Base-by-base conservation (phyloP, 176 grass and related monocot genomes). In the Pontederia paniculata region DNA sequence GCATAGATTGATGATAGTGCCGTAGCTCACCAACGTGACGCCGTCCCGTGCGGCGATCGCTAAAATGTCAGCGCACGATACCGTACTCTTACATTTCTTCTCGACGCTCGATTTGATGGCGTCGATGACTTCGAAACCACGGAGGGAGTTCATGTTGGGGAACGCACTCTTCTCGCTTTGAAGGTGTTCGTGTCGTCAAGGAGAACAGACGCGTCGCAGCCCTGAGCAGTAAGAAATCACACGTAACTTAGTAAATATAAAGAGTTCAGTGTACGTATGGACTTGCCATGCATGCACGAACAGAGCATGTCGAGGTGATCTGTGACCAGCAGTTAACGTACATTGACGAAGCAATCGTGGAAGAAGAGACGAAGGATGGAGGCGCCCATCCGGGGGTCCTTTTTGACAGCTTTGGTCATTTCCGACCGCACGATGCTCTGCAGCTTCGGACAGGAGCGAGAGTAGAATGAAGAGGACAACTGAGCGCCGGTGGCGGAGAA, bases 261-360 rank as follows among this genome's bases (percentile, higher is more conserved):
- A 22, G 18, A 9, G n/a, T 0, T 42, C 15, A 12, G 17, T 14
- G 23, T 4, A 9, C n/a, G 14, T 10, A 12, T 0, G 13, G 4
- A n/a, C 9, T 17, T 12, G 23, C 16, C n/a, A 4, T 37, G 0
- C 28, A 37, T 0, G 17, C 44, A 23, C 7, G 28, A 37, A 37
- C 28, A 37, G 28, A n/a, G n/a, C n/a, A n/a, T n/a, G n/a, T n/a
- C n/a, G n/a, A n/a, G 28, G 60, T 21, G 1, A 12, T 4, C 4
- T 2, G 18, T 19, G 28, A 37, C 7, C 28, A 9, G 8, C 20
- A 0, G 10, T 4, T 9, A 10, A 1, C 59, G 43, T 47, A 63
- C 60, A 21, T 48, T 63, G 19, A 63, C 60, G 20, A 63, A 63
- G 60, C 60, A 63, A 44, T 63, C 60, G n/a, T 63, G 60, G 60